phyloP scores from a whole-genome alignment of 2,329 filamentous ascomycete genomes.

The Ophiostoma novo-ulmi region DNA sequence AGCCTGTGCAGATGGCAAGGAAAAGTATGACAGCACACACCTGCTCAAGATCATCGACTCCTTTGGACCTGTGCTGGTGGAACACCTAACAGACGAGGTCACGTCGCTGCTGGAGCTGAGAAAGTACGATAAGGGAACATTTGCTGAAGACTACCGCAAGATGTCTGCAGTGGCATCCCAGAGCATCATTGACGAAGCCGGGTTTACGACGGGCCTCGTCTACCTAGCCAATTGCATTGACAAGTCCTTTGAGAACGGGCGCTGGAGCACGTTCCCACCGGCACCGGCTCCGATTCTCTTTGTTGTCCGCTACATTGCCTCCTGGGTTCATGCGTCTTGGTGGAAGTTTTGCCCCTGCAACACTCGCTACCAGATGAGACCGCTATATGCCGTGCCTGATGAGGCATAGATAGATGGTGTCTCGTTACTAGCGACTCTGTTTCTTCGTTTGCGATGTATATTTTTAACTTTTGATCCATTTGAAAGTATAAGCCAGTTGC shows the following conservation, averaged over 20 bases:
- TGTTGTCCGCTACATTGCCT: constrained; percentile 27
- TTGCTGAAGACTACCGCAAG: constrained; percentile 29
- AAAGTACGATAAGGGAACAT: constrained; percentile 33
- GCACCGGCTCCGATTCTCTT: constrained; percentile 28
- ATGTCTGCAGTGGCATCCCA: constrained; percentile 26
- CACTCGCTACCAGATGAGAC: constrained; percentile 28
- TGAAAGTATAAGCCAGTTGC: too few species aligned
- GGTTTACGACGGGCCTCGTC: constrained; percentile 26
- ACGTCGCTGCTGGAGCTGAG: constrained; percentile 35
- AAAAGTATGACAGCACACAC: constrained; percentile 31
- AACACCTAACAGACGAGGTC: constrained; percentile 40
- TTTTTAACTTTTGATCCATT: too few species aligned
- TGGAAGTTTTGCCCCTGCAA: constrained; percentile 33
- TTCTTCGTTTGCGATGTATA: too few species aligned
- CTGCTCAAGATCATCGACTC: constrained; percentile 34
- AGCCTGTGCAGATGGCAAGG: constrained; percentile 28
- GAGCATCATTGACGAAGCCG: constrained; percentile 29
- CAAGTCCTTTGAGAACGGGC: constrained; percentile 29
- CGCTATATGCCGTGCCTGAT: constrained; percentile 30
- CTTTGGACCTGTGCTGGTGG: constrained; percentile 35
- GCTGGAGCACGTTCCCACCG: constrained; percentile 35
- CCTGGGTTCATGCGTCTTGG: constrained; percentile 27
- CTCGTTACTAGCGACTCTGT: too few species aligned
- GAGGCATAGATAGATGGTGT: neutral
- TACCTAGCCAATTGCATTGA: constrained; percentile 29